Conservation (phyloP, 305 asterid species). For the Rubia tinctorum region DNA sequence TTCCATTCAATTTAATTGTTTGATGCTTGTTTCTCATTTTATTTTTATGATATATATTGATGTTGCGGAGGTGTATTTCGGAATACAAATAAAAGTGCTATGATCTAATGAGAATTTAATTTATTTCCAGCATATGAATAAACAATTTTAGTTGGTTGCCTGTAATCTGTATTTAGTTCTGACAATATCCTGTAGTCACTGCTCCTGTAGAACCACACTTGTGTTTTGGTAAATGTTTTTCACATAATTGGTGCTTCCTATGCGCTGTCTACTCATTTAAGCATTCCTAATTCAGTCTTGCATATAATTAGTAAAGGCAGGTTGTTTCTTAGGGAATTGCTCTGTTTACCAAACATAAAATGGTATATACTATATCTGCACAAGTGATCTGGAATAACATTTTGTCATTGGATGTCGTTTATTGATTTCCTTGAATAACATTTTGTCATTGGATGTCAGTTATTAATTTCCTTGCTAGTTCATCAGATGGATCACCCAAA, state of each 20-base stretch:
- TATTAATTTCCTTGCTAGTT: background rate
- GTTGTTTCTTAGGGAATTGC: background rate
- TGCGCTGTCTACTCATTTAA: background rate
- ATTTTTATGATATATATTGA: background rate
- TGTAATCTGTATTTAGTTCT: background rate
- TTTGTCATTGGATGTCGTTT: background rate
- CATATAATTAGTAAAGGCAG: background rate
- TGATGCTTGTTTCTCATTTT: conserved; percentile 21
- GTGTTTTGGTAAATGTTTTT: background rate
- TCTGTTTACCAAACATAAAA: background rate
- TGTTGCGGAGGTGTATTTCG: background rate
- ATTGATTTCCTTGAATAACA: background rate
- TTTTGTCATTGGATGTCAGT: background rate
- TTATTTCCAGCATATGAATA: background rate
- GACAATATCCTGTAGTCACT: background rate
- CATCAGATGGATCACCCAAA: background rate
- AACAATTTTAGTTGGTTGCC: background rate
- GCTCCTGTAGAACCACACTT: background rate
- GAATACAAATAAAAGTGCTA: background rate
- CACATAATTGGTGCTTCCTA: background rate
- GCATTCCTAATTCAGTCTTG: background rate
- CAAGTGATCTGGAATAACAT: background rate
- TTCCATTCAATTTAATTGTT: conserved; percentile 18
- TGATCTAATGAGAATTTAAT: background rate
- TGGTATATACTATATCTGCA: background rate